Percentiles rank a stretch among this genome's conserved stretches.
These are phyloP conservation scores for Epichloe scottii DNA, from an alignment of 2,329 filamentous ascomycete species.

Conservation along the genomic window DNA sequence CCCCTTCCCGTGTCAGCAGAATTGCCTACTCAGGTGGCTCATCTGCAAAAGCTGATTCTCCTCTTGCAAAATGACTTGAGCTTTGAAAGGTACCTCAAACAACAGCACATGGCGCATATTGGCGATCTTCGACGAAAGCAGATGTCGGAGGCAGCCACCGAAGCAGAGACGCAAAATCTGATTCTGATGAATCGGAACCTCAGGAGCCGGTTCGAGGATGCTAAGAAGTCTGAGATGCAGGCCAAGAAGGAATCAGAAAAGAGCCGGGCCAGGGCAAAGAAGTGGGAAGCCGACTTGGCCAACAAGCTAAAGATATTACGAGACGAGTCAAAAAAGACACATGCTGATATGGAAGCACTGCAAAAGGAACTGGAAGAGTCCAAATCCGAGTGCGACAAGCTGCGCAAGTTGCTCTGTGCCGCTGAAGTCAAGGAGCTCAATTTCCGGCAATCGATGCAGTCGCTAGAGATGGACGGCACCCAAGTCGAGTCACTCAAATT, in stretches of 20 bases:
- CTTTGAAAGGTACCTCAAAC: slow-evolving; percentile 73
- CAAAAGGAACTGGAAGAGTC: slow-evolving; percentile 45
- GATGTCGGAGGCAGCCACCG: slow-evolving; percentile 62
- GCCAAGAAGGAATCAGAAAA: slow-evolving; percentile 61
- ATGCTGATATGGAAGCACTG: slow-evolving; percentile 41
- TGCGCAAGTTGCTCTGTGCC: slow-evolving; percentile 53
- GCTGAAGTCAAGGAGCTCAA: slow-evolving; percentile 57
- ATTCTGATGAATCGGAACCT: slow-evolving; percentile 64
- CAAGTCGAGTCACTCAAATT: slow-evolving; percentile 47
- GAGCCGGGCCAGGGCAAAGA: slow-evolving; percentile 60
- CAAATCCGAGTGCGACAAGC: slow-evolving; percentile 47
- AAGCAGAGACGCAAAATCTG: slow-evolving; percentile 72
- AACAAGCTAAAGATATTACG: slow-evolving; percentile 52
- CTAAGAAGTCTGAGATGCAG: slow-evolving; percentile 56
- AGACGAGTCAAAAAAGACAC: slow-evolving; percentile 58
- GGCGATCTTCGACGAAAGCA: slow-evolving; percentile 64
- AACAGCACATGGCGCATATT: slow-evolving; percentile 72
- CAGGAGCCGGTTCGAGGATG: slow-evolving; percentile 60
- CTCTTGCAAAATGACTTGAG: slow-evolving; percentile 68
- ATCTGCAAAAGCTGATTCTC: slow-evolving; percentile 62
- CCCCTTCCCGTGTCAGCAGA: slow-evolving; percentile 21
- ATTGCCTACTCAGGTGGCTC: slow-evolving; percentile 30
- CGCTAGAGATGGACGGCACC: slow-evolving; percentile 46
- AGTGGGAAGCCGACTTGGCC: slow-evolving; percentile 62
- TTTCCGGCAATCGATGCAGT: slow-evolving; percentile 50